These are phyloP conservation scores for Chamaecyparis obtusa DNA, from an alignment of 75 land plant species.

Conservation along the genomic window DNA sequence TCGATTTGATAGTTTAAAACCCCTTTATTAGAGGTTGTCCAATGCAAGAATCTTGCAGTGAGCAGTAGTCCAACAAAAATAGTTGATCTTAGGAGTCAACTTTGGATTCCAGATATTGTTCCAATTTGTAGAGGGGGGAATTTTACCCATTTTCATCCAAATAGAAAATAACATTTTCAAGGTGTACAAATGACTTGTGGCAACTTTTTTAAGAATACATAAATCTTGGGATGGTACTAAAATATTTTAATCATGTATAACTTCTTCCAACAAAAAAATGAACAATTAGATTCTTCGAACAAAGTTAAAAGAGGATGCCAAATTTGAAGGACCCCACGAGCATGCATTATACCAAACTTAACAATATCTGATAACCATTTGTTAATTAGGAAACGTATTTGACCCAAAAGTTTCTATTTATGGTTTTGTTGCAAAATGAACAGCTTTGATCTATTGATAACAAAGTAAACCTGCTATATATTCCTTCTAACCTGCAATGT, in stretches of 20 bases:
- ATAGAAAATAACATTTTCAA: not conserved
- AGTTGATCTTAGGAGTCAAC: no score
- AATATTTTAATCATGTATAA: not conserved
- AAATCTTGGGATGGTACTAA: not conserved
- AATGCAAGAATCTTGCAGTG: no score
- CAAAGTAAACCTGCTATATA: not conserved
- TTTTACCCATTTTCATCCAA: not conserved
- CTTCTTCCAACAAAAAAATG: not conserved
- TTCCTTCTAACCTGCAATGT: not conserved
- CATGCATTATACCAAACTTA: not conserved
- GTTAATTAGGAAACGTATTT: not conserved
- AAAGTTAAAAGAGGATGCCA: not conserved
- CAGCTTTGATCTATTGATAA: not conserved
- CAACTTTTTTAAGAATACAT: not conserved
- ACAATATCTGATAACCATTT: not conserved
- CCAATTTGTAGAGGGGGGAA: no score
- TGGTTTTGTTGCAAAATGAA: not conserved
- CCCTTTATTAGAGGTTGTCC: no score
- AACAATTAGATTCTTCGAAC: not conserved
- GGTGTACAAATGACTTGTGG: not conserved
- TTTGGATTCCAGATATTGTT: no score
- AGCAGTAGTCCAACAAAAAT: no score
- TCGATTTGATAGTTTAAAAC: no score
- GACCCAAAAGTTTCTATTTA: not conserved
- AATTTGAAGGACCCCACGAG: not conserved